Conservation (phyloP, 306 rosid genomes). For the Ochetophila trinervis region DNA sequence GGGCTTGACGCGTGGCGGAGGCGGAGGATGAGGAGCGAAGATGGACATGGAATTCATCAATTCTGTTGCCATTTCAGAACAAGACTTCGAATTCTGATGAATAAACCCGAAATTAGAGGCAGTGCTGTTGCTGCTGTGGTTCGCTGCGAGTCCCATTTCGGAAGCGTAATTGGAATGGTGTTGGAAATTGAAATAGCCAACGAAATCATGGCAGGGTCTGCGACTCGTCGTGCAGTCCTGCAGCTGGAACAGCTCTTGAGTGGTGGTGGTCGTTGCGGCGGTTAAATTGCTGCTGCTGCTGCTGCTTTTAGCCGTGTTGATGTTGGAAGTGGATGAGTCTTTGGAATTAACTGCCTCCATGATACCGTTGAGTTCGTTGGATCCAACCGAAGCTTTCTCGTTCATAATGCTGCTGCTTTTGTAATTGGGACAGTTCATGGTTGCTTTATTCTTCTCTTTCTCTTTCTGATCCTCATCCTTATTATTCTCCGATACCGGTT, state of each 20-base stretch:
- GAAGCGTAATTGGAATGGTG: conserved; percentile 42
- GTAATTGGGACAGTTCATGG: conserved; percentile 15
- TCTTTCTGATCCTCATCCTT: conserved; percentile 30
- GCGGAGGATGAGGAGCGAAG: conserved; percentile 26
- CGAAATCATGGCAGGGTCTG: conserved; percentile 43
- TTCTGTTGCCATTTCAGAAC: conserved; percentile 40
- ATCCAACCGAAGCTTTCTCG: conserved; percentile 52
- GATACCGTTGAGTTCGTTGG: conserved; percentile 39
- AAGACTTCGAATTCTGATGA: conserved; percentile 38
- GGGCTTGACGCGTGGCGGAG: conserved; percentile 42
- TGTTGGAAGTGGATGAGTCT: conserved; percentile 34
- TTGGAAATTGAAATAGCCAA: conserved; percentile 52
- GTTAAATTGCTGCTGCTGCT: conserved; percentile 27
- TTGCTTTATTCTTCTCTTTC: conserved; percentile 21
- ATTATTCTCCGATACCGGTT: conserved; percentile 48
- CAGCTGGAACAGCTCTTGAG: conserved; percentile 61
- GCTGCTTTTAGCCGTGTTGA: too few species aligned
- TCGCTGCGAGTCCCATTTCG: conserved; percentile 36
- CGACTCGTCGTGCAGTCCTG: conserved; percentile 37
- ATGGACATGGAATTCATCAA: conserved; percentile 34
- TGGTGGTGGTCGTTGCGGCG: conserved; percentile 25
- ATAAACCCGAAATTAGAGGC: conserved; percentile 49
- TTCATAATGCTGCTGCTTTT: neutral
- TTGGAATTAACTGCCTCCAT: conserved; percentile 31
- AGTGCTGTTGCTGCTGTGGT: conserved; percentile 29